Base-by-base conservation (phyloP, 805 yeast species). In the Lachancea mirantina region DNA sequence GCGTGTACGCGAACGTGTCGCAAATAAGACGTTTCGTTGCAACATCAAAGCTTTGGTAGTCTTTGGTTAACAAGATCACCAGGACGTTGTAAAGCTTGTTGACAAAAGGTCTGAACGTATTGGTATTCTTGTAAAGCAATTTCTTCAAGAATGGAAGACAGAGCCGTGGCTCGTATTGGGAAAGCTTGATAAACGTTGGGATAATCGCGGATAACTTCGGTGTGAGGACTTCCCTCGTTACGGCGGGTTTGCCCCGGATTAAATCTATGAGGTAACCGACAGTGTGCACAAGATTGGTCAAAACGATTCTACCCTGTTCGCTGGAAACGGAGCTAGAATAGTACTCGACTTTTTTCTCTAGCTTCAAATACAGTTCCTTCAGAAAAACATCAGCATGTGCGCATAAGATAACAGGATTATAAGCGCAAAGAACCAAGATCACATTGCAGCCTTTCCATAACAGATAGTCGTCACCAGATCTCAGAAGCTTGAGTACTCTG, bases 151-250 rank as follows among this genome's bases (percentile, higher is more conserved):
- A 51, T 9, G 65, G 63, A 19, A 72, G 48, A 16, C 63, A 51
- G 27, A 46, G 34, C 30, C 57, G 55, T 13, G 64, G 62, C 13
- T 59, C 57, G 6, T 65, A 61, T 21, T 67, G 53, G 8, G 66
- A 46, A 20, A 59, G 42, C 2, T 67, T 74, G 35, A 84, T 47
- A 31, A 77, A 64, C 5, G 69, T 54, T 11, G 70, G 57, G 37
- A 84, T 72, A 26, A 81, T 72, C 2, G 67, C 64, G 7, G 83
- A 74, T 36, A 89, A 62, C 45, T 78, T 78, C 6, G 96, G 94
- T 2, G 94, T 83, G 36, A 85, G 67, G 6, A 81, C 63, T 50
- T 87, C 95, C 52, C 96, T 72, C 3, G 89, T 78, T 25, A 89
- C 66, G 1, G 87, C 78, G 1, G 94, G 84, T 50, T 87, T 87